These are phyloP conservation scores for Pythium aristosporum DNA, from an alignment of 352 stramenopile species.

Conservation along the genomic window DNA sequence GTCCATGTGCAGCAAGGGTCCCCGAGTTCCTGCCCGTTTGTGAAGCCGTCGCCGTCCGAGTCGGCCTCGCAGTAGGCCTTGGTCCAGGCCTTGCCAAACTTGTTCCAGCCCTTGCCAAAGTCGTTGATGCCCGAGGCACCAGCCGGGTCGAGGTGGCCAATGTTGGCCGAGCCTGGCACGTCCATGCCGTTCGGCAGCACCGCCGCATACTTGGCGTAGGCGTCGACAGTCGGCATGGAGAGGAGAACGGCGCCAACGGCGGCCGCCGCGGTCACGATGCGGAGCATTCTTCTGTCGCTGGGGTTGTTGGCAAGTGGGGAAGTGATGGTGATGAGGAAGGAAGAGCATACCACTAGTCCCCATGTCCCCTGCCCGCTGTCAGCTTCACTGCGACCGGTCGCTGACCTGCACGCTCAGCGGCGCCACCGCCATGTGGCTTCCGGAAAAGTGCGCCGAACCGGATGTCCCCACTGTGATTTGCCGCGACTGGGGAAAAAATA, in stretches of 20 bases:
- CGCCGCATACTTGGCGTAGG: conserved; percentile 26
- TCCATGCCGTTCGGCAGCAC: conserved; percentile 36
- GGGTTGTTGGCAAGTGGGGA: not conserved
- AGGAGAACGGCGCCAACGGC: not conserved
- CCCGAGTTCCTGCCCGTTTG: conserved; percentile 84
- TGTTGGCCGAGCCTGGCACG: conserved; percentile 23
- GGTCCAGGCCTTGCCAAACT: conserved; percentile 34
- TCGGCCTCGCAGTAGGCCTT: conserved; percentile 52
- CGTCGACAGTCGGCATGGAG: conserved; percentile 7
- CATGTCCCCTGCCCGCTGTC: too few relatives aligned
- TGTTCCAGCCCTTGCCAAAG: conserved; percentile 41
- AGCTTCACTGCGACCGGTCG: too few relatives aligned
- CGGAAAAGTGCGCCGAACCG: not conserved
- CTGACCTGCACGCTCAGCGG: not conserved
- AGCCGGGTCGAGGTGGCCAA: conserved; percentile 35
- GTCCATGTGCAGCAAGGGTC: conserved; percentile 77
- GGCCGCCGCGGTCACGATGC: not conserved
- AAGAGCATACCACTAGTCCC: not conserved
- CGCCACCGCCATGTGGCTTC: not conserved
- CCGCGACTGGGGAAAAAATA: too few relatives aligned
- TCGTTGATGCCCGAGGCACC: conserved; percentile 32
- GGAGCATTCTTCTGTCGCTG: not conserved
- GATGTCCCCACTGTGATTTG: not conserved
- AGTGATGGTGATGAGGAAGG: not conserved
- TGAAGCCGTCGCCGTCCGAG: conserved; percentile 76